Conservation (phyloP, 306 rosid species). For the Ziziphus jujuba region DNA sequence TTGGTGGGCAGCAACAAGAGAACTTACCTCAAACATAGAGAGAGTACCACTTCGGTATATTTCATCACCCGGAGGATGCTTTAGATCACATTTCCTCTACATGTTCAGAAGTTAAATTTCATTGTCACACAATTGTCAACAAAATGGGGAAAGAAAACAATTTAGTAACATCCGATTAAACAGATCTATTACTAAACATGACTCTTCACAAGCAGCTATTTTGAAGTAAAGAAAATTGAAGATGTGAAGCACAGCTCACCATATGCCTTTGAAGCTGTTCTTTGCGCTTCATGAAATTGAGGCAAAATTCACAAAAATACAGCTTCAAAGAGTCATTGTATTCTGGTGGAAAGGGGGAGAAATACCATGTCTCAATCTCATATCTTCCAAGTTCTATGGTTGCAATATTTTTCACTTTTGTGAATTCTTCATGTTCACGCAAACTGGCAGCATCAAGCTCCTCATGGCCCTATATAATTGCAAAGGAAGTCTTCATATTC, state of each 20-base stretch:
- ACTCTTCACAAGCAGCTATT: constrained; percentile 18
- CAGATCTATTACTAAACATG: background rate
- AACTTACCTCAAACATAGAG: constrained; percentile 96
- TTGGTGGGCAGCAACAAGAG: background rate
- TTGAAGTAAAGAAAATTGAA: constrained; percentile 15
- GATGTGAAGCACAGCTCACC: constrained; percentile 65
- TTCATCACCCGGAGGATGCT: constrained; percentile 99
- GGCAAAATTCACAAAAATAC: constrained; percentile 97
- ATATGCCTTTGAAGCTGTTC: constrained; percentile 99
- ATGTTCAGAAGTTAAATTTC: constrained; percentile 22
- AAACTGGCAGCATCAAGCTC: constrained; percentile 99
- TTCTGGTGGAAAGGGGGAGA: constrained; percentile 97
- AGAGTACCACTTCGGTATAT: constrained; percentile 95
- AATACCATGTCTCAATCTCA: constrained; percentile 99
- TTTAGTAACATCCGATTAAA: background rate
- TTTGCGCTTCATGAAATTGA: constrained; percentile 99
- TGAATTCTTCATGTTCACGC: constrained; percentile 97
- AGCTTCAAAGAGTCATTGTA: constrained; percentile 89
- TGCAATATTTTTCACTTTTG: constrained; percentile 98
- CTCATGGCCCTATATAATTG: constrained; percentile 78
- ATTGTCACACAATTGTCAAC: background rate
- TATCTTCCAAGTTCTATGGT: constrained; percentile 98
- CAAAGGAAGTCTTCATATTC: constrained; percentile 4
- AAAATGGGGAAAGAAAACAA: background rate
- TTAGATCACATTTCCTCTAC: constrained; percentile 97